Percentiles rank a stretch among this genome's conserved stretches.
Conservation (phyloP, 306 rosid species). For the Vigna nakashimae region DNA sequence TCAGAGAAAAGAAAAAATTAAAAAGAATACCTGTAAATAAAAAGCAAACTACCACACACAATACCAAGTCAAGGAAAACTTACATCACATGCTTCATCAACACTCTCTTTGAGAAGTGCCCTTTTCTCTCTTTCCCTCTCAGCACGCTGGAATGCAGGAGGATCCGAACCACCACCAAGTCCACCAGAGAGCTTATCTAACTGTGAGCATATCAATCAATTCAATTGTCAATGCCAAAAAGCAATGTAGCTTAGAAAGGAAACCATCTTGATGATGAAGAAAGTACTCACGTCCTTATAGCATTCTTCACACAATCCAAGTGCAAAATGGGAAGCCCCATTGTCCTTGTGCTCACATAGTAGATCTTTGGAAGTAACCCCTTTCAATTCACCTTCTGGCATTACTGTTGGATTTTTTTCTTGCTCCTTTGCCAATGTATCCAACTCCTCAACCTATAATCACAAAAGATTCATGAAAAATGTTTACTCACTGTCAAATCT, state of each 20-base stretch:
- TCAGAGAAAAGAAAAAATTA: background rate
- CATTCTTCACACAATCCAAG: constrained; percentile 84
- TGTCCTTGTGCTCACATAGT: constrained; percentile 41
- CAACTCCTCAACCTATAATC: constrained; percentile 64
- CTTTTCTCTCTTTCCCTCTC: constrained; percentile 68
- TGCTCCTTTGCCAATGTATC: constrained; percentile 60
- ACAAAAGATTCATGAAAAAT: constrained; percentile 43
- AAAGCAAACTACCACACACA: constrained; percentile 13
- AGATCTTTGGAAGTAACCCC: constrained; percentile 41
- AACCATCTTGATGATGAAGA: constrained; percentile 2
- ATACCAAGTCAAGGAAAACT: constrained; percentile 32
- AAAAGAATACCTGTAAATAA: background rate
- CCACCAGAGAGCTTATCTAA: constrained; percentile 84
- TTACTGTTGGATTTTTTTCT: constrained; percentile 21
- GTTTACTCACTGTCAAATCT: constrained; percentile 15
- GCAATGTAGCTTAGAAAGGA: background rate
- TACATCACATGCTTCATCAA: constrained; percentile 52
- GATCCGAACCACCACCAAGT: constrained; percentile 83
- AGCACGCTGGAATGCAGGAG: constrained; percentile 95
- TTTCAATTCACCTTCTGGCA: constrained; percentile 44
- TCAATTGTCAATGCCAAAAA: constrained; percentile 15
- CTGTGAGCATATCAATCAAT: constrained; percentile 50
- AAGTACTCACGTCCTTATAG: constrained; percentile 69
- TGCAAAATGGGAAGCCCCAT: constrained; percentile 59
- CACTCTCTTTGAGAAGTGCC: constrained; percentile 48